Evolutionary conservation across 78 protist species (phyloP), one percentile per base, ranked within the genome.

Genomic region (Pigoraptor vietnamica): DNA sequence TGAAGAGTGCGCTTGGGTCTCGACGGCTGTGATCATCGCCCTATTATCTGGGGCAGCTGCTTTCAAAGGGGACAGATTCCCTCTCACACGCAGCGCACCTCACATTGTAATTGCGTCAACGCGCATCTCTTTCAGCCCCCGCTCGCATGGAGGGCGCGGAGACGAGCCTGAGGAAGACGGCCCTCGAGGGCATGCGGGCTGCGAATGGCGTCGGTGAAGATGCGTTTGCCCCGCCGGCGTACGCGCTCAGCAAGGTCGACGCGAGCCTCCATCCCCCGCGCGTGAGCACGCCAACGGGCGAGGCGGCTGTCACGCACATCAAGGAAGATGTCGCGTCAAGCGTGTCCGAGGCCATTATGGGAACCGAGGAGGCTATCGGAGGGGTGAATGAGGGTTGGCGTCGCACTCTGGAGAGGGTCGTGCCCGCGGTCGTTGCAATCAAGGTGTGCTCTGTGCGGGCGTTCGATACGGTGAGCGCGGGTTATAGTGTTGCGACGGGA

Each of bases 361-460:
- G 67, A 6, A 48, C 67, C 29, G 67, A 48, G 67, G 67, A 48
- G 67, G 67, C 67, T 14, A 14, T 48, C 67, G 67, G 67, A 6
- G 67, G 67, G 67, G 67, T 48, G 29, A 48, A 14, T 48, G 67
- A 82, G 2, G 35, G 86, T 0, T 90, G 95, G 95, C 21, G 48
- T 32, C 9, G 1, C n/a, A 90, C 92, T 23, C 89, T 90, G 34
- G 83, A 23, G 25, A 40, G 29, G 35, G 89, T 79, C 32, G 67
- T 89, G 0, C 92, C 93, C 2, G 93, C 95, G 2, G 93, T 94
- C 14, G 95, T 94, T 39, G 90, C 93, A 2, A 33, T 93, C n/a
- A 35, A 40, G 24, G 91, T 94, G 34, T 29, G 37, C 39, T 38
- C 37, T 37, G 95, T 92, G 56, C 38, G 95, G 9, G 24, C 93